Evolutionary conservation across 148 eudicot genomes (phyloP), one percentile per base, ranked within the genome.

Genomic region (Rhododendron griersonianum): DNA sequence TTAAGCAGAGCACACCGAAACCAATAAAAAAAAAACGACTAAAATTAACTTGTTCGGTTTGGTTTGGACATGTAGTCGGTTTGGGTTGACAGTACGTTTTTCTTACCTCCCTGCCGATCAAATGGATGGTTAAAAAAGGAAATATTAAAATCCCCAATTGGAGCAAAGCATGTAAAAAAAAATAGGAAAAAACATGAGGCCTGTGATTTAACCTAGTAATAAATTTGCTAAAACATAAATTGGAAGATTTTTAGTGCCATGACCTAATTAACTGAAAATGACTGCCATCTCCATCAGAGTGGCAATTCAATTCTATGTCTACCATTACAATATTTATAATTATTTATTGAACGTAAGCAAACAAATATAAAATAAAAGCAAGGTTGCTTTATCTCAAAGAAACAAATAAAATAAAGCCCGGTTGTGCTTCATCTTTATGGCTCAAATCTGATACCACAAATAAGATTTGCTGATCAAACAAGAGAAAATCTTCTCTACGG

Each of bases 201-300:
- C 18, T 76, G 41, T 39, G 21, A 39, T 35, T 15, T 35, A 76
- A 77, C 25, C 28, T 9, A 47, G 11, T 9, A 77, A 77, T 44
- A 39, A 21, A 39, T 23, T 41, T 23, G 23, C 4, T 2, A 45
- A 41, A 78, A 11, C 7, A 11, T 0, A 11, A 78, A 47, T 44
- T 9, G 57, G 57, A 47, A 47, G 35, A 5, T 47, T 47, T 16
- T 79, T 25, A 79, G 57, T 47, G 81, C 23, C 59, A 47, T 79
- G 57, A 79, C 81, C 81, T 79, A 79, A 47, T 47, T 47, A 47
- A 79, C 37, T 48, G 81, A 79, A 23, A 79, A 71, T 71, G 76
- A 71, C 39, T 71, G 76, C 41, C 13, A 78, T 78, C 25, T 78
- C 53, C 81, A 48, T 79, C 57, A 25, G 55, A 45, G 16, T 44